These are phyloP conservation scores for Agaricus blazei DNA, from an alignment of 768 basidiomycete genomes.

Conservation along the genomic window DNA sequence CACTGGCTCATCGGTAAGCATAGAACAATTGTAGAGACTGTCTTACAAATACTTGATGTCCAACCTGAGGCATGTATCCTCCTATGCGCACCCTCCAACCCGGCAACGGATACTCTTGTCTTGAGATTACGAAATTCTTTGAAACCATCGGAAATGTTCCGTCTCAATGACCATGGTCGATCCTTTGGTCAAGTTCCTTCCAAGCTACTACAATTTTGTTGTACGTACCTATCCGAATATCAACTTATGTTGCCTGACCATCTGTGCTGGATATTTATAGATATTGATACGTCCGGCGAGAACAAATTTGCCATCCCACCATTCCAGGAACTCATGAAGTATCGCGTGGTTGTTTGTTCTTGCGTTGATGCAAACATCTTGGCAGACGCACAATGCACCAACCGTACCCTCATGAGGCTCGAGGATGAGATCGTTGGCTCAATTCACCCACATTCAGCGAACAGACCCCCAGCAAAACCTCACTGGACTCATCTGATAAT, in stretches of 20 bases:
- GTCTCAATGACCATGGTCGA: constrained; percentile 43
- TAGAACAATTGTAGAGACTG: constrained; percentile 45
- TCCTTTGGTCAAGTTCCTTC: constrained; percentile 46
- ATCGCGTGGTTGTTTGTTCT: constrained; percentile 40
- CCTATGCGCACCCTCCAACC: constrained; percentile 47
- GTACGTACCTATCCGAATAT: constrained; percentile 22
- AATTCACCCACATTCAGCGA: constrained; percentile 31
- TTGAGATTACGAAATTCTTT: constrained; percentile 33
- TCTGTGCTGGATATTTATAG: constrained; percentile 19
- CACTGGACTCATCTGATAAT: constrained; percentile 52
- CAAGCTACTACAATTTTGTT: constrained; percentile 41
- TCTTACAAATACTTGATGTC: constrained; percentile 42
- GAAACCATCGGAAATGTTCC: constrained; percentile 37
- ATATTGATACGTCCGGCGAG: constrained; percentile 29
- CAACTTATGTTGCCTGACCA: background rate
- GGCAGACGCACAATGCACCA: constrained; percentile 40
- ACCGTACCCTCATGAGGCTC: constrained; percentile 30
- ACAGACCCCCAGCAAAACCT: constrained; percentile 27
- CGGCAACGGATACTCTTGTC: constrained; percentile 46
- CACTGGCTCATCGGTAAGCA: background rate
- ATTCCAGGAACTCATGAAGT: constrained; percentile 40
- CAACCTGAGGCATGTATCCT: constrained; percentile 43
- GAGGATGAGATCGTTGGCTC: constrained; percentile 32
- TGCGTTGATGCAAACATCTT: constrained; percentile 44
- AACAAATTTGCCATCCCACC: constrained; percentile 41